These are phyloP conservation scores for Carex pumila DNA, from an alignment of 176 grass and related monocot genomes.

Conservation along the genomic window DNA sequence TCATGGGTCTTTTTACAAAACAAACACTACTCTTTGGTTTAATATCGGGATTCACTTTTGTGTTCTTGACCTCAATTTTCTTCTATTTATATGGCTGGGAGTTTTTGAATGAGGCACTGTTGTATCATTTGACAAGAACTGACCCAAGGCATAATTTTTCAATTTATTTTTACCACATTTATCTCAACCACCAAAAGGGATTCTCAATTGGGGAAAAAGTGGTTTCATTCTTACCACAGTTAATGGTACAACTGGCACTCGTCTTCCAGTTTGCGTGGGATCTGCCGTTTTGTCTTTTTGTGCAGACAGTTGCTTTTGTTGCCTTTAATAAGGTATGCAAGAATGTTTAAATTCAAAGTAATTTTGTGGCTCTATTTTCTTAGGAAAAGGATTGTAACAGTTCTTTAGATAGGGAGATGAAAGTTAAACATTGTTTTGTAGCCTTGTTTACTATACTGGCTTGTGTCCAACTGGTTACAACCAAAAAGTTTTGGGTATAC, in stretches of 20 bases:
- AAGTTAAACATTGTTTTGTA: background rate
- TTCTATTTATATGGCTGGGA: slow-evolving; percentile 90
- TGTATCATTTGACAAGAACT: slow-evolving; percentile 88
- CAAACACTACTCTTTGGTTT: slow-evolving; percentile 59
- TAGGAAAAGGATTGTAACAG: background rate
- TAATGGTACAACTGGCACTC: slow-evolving; percentile 72
- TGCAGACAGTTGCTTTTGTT: slow-evolving; percentile 91
- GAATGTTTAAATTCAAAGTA: background rate
- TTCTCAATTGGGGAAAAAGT: slow-evolving; percentile 72
- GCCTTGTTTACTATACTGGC: background rate
- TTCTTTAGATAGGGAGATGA: background rate
- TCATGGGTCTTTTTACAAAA: slow-evolving; percentile 48
- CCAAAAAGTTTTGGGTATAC: background rate
- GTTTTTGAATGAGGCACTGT: slow-evolving; percentile 86
- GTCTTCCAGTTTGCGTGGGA: slow-evolving; percentile 50
- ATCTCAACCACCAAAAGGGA: slow-evolving; percentile 81
- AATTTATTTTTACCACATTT: slow-evolving; percentile 93
- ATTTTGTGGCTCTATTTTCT: background rate
- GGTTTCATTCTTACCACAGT: slow-evolving; percentile 76
- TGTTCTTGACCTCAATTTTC: slow-evolving; percentile 52
- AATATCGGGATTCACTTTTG: slow-evolving; percentile 71
- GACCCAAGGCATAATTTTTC: slow-evolving; percentile 97
- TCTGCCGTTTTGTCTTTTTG: slow-evolving; percentile 82
- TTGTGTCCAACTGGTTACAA: background rate
- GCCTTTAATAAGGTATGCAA: slow-evolving; percentile 83